Evolutionary conservation across 2,329 filamentous ascomycete species (phyloP), one percentile per base, ranked within the genome.

Genomic region (Botryotinia calthae): DNA sequence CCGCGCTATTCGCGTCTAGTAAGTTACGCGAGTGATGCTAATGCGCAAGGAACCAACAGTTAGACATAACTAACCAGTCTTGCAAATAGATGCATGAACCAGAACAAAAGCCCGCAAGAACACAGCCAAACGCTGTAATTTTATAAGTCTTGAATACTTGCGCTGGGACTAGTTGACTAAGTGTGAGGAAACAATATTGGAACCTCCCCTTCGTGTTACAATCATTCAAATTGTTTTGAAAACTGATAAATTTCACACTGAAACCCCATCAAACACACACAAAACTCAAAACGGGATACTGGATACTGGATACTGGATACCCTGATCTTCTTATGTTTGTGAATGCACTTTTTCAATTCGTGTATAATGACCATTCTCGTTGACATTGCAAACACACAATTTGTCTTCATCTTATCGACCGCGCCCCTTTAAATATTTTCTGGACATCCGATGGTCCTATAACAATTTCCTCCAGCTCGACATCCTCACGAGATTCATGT

Each of bases 391-490:
- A 42, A 16, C n/a, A 10, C 18, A n/a, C 20, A 34, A n/a, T 25
- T 28, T 34, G 7, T 56, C 14, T 20, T 67, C 37, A 67, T n/a
- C 48, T 51, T 37, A 56, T 20, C 3, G 18, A 31, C n/a, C 48
- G 48, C 9, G 48, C 65, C 25, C 48, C 37, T 40, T 42, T 56
- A 1, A 67, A 56, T 12, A 56, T 56, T 4, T 67, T 37, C 16
- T 51, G 28, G 10, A 20, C 25, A 56, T 56, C 48, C n/a, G 65
- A 42, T 3, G 48, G n/a, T 0, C 65, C 48, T 18, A 67, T 31
- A 56, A 56, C 18, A 31, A 67, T 67, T 67, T 67, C 34, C 65
- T 67, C 65, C 9, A 67, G n/a, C 46, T 54, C 64, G 34, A 54
- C 31, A 42, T 67, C 51, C 8, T 56, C 48, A n/a, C 65, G 25